A percentile compares a stretch with the other conserved stretches of the same genome.
These are phyloP conservation scores for Ceratocystis variospora DNA, from an alignment of 2,329 filamentous ascomycete species.

Conservation along the genomic window DNA sequence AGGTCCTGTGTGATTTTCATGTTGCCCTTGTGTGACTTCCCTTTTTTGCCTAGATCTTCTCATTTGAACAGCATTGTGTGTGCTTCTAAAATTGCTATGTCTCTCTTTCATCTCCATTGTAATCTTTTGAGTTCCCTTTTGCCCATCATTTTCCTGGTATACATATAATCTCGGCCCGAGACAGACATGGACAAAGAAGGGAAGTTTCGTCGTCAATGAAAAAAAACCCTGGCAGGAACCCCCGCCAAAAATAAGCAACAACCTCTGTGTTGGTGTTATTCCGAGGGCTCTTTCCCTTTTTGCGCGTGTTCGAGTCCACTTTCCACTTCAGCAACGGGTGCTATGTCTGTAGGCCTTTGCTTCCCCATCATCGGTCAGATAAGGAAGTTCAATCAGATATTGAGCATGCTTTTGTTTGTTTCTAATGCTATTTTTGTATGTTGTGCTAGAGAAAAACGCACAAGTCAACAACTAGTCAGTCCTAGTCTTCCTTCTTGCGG, in stretches of 20 bases:
- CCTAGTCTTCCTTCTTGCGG: not conserved
- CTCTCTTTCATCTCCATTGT: not conserved
- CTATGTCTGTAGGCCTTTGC: not conserved
- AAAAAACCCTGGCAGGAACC: not conserved
- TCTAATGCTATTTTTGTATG: not conserved
- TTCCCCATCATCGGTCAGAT: not conserved
- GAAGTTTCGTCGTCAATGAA: not conserved
- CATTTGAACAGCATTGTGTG: not conserved
- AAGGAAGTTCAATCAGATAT: no score
- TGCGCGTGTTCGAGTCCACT: not conserved
- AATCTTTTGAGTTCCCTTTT: not conserved
- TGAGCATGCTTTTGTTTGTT: no score
- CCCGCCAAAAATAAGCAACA: not conserved
- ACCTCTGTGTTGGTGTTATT: not conserved
- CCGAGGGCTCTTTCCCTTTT: not conserved
- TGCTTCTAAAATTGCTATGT: not conserved
- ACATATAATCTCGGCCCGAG: slow-evolving; percentile 1
- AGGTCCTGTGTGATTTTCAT: not conserved
- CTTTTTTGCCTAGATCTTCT: not conserved
- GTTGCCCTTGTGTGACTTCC: not conserved
- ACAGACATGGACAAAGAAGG: not conserved
- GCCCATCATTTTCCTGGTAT: not conserved
- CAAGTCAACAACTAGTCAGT: not conserved
- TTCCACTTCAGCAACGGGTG: not conserved
- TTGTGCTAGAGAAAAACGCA: not conserved